These are phyloP conservation scores for Gomphus sp. DNA, from an alignment of 1,284 basidiomycete species.

Conservation along the genomic window DNA sequence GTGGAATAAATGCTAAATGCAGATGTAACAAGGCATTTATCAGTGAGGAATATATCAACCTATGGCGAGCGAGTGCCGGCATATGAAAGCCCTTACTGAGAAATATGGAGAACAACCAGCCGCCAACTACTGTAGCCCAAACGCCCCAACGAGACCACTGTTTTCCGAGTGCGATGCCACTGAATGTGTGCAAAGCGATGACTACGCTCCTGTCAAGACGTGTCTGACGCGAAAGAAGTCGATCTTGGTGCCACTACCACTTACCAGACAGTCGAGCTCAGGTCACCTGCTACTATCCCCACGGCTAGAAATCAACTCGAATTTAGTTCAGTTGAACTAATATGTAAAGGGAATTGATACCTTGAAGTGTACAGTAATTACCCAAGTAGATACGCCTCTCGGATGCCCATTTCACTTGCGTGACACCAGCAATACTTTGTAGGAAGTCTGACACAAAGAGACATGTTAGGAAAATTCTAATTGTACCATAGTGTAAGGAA, in stretches of 20 bases:
- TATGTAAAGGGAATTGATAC: not conserved
- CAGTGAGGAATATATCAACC: not conserved
- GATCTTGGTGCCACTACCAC: not conserved
- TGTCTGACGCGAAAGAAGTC: not conserved
- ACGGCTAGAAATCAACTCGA: not conserved
- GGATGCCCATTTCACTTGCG: slow-evolving; percentile 1
- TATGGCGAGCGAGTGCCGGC: too few relatives aligned
- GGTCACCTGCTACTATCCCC: slow-evolving; percentile 2
- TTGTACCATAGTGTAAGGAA: not conserved
- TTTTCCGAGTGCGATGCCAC: slow-evolving; percentile 1
- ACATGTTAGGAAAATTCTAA: not conserved
- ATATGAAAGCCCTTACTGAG: not conserved
- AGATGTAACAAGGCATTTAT: not conserved
- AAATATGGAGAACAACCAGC: slow-evolving; percentile 2
- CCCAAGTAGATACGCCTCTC: not conserved
- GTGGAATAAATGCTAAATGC: not conserved
- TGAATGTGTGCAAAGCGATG: slow-evolving; percentile 5
- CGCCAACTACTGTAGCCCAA: not conserved
- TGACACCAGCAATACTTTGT: not conserved
- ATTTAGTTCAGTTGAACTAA: not conserved
- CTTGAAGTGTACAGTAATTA: not conserved
- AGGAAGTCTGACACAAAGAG: not conserved
- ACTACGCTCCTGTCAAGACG: slow-evolving; percentile 1
- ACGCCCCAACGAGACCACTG: not conserved
- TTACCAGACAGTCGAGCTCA: slow-evolving; percentile 6